Evolutionary conservation across 202 grass and related monocot genomes (phyloP).

Genomic region (Elaeis oleifera): DNA sequence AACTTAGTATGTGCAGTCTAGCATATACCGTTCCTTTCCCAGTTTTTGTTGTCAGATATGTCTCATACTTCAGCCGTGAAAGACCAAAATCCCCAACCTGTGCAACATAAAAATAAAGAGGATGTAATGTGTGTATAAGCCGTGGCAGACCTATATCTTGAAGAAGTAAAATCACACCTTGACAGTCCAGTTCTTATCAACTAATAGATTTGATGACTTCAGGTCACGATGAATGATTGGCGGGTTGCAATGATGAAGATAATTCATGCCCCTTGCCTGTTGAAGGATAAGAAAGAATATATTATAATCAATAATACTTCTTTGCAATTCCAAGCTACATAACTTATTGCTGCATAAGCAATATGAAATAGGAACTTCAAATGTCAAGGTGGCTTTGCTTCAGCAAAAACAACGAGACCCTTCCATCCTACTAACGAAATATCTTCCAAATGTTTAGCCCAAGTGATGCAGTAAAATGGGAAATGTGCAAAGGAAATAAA

Average conservation of each 20-base stretch:
- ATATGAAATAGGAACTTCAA: too few relatives aligned
- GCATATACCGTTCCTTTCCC: constrained; percentile 91
- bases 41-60: constrained; percentile 82
- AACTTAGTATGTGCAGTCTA: background rate
- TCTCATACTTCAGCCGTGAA: constrained; percentile 86
- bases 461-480: too few relatives aligned
- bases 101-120: constrained; percentile 26
- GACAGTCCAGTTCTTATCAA: constrained; percentile 97
- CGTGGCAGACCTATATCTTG: background rate
- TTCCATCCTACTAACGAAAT: too few relatives aligned
- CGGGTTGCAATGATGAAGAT: constrained; percentile 91
- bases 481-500: too few relatives aligned
- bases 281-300: background rate
- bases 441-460: too few relatives aligned
- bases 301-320: background rate
- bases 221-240: constrained; percentile 93
- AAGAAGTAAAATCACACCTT: constrained; percentile 38
- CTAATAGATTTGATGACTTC: constrained; percentile 95
- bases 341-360: too few relatives aligned
- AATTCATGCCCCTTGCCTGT: constrained; percentile 94
- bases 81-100: constrained; percentile 99
- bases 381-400: too few relatives aligned
- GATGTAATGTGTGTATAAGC: constrained; percentile 14
- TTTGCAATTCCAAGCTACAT: too few relatives aligned
- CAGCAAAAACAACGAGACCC: too few relatives aligned